A percentile compares a stretch with the other conserved stretches of the same genome.
Conservation (phyloP, 805 yeast species). For the Ogataea methylovora region DNA sequence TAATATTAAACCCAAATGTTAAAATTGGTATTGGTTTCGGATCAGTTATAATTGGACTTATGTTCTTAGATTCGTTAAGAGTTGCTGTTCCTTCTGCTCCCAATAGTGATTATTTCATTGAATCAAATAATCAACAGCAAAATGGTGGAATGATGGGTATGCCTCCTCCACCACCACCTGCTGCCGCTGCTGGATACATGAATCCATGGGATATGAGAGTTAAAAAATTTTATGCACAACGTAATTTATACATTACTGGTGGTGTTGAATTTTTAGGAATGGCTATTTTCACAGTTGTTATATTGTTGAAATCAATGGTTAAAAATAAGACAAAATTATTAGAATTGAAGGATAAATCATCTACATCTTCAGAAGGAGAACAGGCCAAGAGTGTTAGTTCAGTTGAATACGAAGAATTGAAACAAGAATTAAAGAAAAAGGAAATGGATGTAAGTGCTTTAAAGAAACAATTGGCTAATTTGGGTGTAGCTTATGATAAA, state of each 20-base stretch:
- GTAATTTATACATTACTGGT: slow-evolving; percentile 49
- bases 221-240: slow-evolving; percentile 46
- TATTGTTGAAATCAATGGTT: slow-evolving; percentile 38
- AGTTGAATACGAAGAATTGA: slow-evolving; percentile 12
- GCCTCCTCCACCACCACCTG: slow-evolving; percentile 5
- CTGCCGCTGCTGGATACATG: slow-evolving; percentile 6
- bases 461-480: slow-evolving; percentile 36
- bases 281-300: slow-evolving; percentile 36
- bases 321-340: slow-evolving; percentile 21
- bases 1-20: slow-evolving; percentile 28
- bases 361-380: slow-evolving; percentile 25
- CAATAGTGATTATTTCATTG: too few relatives aligned
- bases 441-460: slow-evolving; percentile 22
- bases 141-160: slow-evolving; percentile 1
- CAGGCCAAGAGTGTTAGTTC: slow-evolving; percentile 34
- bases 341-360: slow-evolving; percentile 3
- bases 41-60: slow-evolving; percentile 30
- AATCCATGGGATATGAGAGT: slow-evolving; percentile 30
- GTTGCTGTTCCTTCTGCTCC: slow-evolving; percentile 15
- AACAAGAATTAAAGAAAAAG: slow-evolving; percentile 10
- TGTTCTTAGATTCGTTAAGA: slow-evolving; percentile 39
- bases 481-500: slow-evolving; percentile 32
- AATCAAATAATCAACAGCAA: slow-evolving; percentile 2
- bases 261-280: slow-evolving; percentile 41
- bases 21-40: slow-evolving; percentile 35